Conservation (phyloP, 108 stramenopile species). For the Pseudonitzschia multistriata region DNA sequence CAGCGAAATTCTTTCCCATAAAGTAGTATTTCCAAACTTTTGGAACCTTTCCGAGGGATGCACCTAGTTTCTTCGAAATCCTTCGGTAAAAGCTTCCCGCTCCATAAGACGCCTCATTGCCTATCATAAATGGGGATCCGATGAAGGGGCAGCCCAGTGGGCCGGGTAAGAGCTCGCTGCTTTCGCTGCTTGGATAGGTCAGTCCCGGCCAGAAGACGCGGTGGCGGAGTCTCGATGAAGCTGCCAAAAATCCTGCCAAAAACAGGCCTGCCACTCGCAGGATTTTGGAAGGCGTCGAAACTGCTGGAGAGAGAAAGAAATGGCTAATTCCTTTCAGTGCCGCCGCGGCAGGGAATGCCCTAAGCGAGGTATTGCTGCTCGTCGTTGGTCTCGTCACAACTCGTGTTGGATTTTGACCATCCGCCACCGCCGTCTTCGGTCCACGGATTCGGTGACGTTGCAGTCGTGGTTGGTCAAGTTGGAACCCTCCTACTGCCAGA, state of each 20-base stretch:
- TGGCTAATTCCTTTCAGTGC: not conserved
- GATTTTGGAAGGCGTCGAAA: not conserved
- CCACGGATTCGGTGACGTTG: too few species aligned
- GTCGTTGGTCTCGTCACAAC: too few species aligned
- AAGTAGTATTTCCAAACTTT: conserved; percentile 20
- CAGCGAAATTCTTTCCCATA: conserved; percentile 30
- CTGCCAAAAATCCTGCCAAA: not conserved
- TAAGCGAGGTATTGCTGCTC: too few species aligned
- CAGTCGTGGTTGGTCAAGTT: too few species aligned
- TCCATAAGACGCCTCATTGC: not conserved
- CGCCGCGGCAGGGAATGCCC: too few species aligned
- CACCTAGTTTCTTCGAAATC: not conserved
- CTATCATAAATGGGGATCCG: not conserved
- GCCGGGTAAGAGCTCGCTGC: conserved; percentile 8
- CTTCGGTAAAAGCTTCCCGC: conserved; percentile 1
- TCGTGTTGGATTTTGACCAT: too few species aligned
- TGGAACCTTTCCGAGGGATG: not conserved
- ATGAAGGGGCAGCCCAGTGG: conserved; percentile 28
- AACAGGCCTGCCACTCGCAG: not conserved
- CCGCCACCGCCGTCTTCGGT: too few species aligned
- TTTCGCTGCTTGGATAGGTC: not conserved
- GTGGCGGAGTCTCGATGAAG: not conserved
- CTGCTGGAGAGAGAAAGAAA: not conserved
- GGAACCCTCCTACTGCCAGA: too few species aligned
- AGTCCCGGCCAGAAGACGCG: not conserved